Evolutionary conservation across 2,329 filamentous ascomycete genomes (phyloP), one percentile per base, ranked within the genome.

Genomic region (Aspergillus amoenus): DNA sequence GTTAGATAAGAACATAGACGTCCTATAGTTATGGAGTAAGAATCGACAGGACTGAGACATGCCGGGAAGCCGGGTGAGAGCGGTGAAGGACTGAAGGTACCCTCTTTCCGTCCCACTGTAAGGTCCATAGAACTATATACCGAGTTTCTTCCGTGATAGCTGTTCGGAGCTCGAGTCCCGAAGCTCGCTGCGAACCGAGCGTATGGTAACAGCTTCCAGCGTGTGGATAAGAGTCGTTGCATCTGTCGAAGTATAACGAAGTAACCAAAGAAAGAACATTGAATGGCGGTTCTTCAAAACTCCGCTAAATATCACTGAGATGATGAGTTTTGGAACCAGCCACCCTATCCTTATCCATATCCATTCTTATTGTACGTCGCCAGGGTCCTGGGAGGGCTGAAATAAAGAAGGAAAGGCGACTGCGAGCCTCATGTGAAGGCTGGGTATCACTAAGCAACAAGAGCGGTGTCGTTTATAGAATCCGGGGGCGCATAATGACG

Each of bases 401-500:
- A 37, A 15, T 13, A 37, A n/a, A n/a, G 34, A 15, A 37, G 4
- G 34, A 37, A 37, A 37, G 12, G 13, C 3, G n/a, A 37, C 15
- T 37, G 12, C 34, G 13, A 37, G 34, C 34, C 34, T 15, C 15
- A 37, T 37, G 12, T 37, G 12, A 37, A 37, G 34, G n/a, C 15
- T 18, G 44, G 17, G 44, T 37, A 37, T 47, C 44, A 34, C 6
- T 13, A 34, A 18, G 27, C 17, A 37, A 37, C 34, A 37, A 47
- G 47, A 50, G 45, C 34, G 34, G 56, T 50, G 32, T 57, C 45
- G 34, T 41, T 11, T 52, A 59, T 55, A 57, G 60, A 53, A 49
- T 48, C 18, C 8, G 37, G 9, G 24, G 9, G 24, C 18, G 42
- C 27, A 30, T 30, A 6, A 41, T 6, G 5, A 37, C 6, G 15